phyloP scores from a whole-genome alignment of 2,329 filamentous ascomycete genomes.

The Penicillium sp. region DNA sequence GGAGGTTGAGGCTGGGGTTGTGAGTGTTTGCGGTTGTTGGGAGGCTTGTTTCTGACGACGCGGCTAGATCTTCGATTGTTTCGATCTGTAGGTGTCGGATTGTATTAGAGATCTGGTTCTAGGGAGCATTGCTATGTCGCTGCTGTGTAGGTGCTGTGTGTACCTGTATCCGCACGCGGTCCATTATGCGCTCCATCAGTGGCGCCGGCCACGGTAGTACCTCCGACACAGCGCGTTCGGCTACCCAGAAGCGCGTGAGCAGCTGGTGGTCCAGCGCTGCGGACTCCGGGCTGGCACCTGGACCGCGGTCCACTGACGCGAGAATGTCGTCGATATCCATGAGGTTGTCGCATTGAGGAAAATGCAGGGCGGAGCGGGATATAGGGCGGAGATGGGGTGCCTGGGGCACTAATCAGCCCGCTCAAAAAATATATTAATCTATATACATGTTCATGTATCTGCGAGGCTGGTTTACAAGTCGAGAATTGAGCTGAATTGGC shows the following conservation, averaged over 20 bases:
- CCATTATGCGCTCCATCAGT: slow-evolving; percentile 78
- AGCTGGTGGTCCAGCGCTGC: slow-evolving; percentile 70
- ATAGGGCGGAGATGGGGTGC: slow-evolving; percentile 39
- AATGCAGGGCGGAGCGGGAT: slow-evolving; percentile 23
- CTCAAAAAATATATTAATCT: neutral
- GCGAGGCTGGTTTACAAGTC: neutral
- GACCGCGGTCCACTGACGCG: slow-evolving; percentile 64
- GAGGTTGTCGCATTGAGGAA: slow-evolving; percentile 23
- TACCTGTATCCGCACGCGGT: slow-evolving; percentile 63
- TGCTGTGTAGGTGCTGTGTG: slow-evolving; percentile 15
- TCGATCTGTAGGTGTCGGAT: slow-evolving; percentile 50
- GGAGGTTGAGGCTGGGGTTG: slow-evolving; percentile 89
- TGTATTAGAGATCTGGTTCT: neutral
- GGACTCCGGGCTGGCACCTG: slow-evolving; percentile 41
- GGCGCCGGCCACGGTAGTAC: slow-evolving; percentile 74
- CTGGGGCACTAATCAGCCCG: neutral
- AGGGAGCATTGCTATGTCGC: neutral
- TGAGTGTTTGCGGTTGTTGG: slow-evolving; percentile 63
- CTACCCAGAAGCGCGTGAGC: slow-evolving; percentile 87
- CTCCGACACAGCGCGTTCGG: slow-evolving; percentile 85
- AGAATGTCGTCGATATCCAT: slow-evolving; percentile 84
- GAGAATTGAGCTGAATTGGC: neutral
- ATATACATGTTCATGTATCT: neutral
- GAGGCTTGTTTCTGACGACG: slow-evolving; percentile 41
- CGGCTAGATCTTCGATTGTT: slow-evolving; percentile 61